Evolutionary conservation across 306 rosid genomes (phyloP), one percentile per base, ranked within the genome.

Genomic region (Arachis stenosperma): DNA sequence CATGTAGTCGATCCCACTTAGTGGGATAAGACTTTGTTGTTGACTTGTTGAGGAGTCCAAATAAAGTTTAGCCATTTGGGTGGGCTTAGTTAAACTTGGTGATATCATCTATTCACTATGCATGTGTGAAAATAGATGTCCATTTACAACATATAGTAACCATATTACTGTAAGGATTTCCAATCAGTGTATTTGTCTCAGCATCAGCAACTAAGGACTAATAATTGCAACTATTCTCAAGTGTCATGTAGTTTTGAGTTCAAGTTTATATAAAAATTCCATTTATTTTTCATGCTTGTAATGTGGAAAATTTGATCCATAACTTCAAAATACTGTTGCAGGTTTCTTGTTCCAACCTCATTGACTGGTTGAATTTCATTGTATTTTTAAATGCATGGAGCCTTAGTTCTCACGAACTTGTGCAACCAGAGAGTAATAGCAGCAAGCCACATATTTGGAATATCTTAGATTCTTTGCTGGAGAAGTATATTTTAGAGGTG

Each of bases 301-400:
- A 53, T 4, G 48, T 58, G 41, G 14, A 43, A 43, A 62, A 65
- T 44, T 73, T 78, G 51, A 70, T 77, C 67, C 65, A 40, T 70
- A 37, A 40, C 59, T 46, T 69, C n/a, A 27, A 69, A 47, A 72
- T 39, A 69, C 66, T 66, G 48, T 77, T 77, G 78, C 91, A 95
- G 99, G 91, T 81, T 68, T 81, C 90, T 64, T 88, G 87, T 75
- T 50, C 82, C 22, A 82, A 90, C 88, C 84, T 90, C 88, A 84
- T 90, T 14, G 93, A 90, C 81, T 95, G 99, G 98, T 78, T 95
- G 74, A 95, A 81, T 80, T 95, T 95, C 76, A 82, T 84, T 27
- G 93, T 95, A 41, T 91, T 95, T 85, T 81, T 88, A 60, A 90
- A 92, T 27, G 94, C 92, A 5, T 95, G 96, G 97, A 90, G 72